phyloP scores from a whole-genome alignment of 202 grass and related monocot species.

The Zoysia matrella region DNA sequence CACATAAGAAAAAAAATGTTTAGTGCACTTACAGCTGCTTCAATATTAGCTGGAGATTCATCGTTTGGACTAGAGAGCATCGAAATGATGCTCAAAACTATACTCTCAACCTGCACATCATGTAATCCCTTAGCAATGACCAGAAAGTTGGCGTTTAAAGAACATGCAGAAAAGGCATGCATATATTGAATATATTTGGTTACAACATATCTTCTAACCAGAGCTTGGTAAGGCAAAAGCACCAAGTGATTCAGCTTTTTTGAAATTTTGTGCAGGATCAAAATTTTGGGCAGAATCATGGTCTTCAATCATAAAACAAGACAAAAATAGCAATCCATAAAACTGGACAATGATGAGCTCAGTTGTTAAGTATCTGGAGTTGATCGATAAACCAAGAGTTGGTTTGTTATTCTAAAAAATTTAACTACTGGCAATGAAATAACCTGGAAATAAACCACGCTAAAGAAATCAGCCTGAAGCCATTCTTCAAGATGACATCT shows the following conservation, averaged over 20 bases:
- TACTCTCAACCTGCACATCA: constrained; percentile 57
- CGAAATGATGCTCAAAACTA: no score
- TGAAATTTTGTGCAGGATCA: neutral
- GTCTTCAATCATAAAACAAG: neutral
- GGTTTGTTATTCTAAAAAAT: neutral
- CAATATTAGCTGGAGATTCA: no score
- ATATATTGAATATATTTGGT: constrained; percentile 5
- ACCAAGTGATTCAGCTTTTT: neutral
- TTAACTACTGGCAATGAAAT: constrained; percentile 4
- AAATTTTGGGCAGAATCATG: neutral
- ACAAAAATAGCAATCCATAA: neutral
- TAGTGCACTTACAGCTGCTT: constrained; percentile 16
- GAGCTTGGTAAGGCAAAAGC: neutral
- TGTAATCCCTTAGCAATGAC: constrained; percentile 24
- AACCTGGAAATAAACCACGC: constrained; percentile 14
- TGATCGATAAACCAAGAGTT: constrained; percentile 3
- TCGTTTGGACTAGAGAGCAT: no score
- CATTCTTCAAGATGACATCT: neutral
- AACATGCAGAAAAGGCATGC: neutral
- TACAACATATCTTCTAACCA: neutral
- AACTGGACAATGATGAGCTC: neutral
- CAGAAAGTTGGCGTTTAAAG: neutral
- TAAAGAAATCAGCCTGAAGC: neutral
- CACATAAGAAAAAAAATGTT: neutral
- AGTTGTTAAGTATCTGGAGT: neutral